phyloP scores from a whole-genome alignment of 129 eudicot genomes.

The Scalesia atractyloides region DNA sequence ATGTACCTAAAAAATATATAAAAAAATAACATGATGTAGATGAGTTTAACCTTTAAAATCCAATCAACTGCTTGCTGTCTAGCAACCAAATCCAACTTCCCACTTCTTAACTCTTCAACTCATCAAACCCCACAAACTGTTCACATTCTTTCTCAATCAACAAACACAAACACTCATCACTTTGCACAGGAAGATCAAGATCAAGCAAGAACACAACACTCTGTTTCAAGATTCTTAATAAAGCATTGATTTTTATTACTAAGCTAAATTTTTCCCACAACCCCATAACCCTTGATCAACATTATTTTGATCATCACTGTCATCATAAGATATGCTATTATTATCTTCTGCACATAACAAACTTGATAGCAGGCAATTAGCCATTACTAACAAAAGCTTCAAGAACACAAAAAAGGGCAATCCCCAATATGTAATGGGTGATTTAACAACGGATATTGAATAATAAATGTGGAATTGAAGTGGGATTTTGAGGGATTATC shows the following conservation, averaged over 20 bases:
- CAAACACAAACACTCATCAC: constrained; percentile 56
- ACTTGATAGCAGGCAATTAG: constrained; percentile 53
- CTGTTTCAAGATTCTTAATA: constrained; percentile 34
- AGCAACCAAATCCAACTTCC: constrained; percentile 55
- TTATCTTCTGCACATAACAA: constrained; percentile 67
- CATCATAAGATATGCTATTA: constrained; percentile 42
- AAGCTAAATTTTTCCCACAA: constrained; percentile 4
- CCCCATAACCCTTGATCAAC: constrained; percentile 25
- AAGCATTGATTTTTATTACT: constrained; percentile 29
- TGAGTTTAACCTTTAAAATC: constrained; percentile 67
- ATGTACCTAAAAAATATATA: neutral
- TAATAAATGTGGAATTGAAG: constrained; percentile 2
- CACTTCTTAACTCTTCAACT: constrained; percentile 51
- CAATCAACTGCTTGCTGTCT: constrained; percentile 64
- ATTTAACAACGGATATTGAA: constrained; percentile 18
- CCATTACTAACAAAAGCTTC: constrained; percentile 14
- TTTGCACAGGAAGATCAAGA: constrained; percentile 33
- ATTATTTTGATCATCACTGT: neutral
- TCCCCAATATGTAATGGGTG: neutral
- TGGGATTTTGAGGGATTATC: neutral
- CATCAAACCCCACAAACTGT: constrained; percentile 57
- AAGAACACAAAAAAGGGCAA: neutral
- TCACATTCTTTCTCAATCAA: constrained; percentile 56
- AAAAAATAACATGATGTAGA: neutral
- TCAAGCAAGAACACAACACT: constrained; percentile 24